phyloP scores from a whole-genome alignment of 176 grass and related monocot genomes.

The Rhipidocladum racemiflorum region DNA sequence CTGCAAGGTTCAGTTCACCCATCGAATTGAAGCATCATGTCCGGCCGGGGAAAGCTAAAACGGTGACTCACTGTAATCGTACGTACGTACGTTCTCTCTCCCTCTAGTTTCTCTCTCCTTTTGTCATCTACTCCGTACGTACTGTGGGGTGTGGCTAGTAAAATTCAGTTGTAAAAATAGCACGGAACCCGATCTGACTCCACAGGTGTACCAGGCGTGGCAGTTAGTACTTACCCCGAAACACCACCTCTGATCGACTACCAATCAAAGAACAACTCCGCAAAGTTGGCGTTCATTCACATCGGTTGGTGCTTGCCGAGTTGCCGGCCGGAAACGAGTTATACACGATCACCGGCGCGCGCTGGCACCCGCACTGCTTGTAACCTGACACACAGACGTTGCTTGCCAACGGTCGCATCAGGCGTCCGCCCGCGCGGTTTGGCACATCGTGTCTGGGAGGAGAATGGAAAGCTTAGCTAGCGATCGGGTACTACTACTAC shows the following conservation, averaged over 20 bases:
- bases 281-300: neutral
- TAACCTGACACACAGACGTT: neutral
- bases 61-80: neutral
- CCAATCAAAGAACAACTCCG: neutral
- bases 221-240: neutral
- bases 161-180: neutral
- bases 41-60: neutral
- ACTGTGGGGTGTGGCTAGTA: neutral
- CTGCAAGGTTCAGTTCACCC: neutral
- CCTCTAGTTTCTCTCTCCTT: no score
- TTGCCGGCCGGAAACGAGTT: neutral
- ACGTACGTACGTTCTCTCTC: neutral
- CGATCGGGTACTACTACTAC: no score
- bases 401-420: conserved; percentile 19
- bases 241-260: neutral
- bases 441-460: neutral
- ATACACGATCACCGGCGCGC: neutral
- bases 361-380: no score
- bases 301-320: conserved; percentile 1
- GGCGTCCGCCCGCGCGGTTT: neutral
- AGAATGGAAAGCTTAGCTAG: neutral
- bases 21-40: neutral
- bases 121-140: neutral
- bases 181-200: neutral
- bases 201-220: neutral